Evolutionary conservation across 2,329 filamentous ascomycete genomes (phyloP).

Genomic region (Phialophora tarda): DNA sequence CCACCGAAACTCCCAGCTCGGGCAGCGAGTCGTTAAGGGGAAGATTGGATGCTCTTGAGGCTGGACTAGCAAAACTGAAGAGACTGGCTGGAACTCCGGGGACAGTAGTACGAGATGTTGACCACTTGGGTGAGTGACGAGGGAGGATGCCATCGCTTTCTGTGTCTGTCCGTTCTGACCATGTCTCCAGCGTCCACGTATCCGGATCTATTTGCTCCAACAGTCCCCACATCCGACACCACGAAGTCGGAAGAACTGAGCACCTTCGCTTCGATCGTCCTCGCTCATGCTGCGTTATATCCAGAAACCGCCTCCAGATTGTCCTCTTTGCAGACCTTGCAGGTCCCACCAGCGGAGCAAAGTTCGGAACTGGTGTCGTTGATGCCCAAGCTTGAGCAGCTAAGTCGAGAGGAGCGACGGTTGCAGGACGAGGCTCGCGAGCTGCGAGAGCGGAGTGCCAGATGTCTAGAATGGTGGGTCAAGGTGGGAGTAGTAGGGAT

Average conservation of each 20-base stretch:
- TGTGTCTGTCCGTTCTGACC: conserved; percentile 2
- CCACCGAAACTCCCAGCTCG: conserved; percentile 45
- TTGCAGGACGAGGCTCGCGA: conserved; percentile 50
- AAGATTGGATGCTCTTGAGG: conserved; percentile 48
- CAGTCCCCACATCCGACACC: conserved; percentile 19
- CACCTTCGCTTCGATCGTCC: conserved; percentile 45
- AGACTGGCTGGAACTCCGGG: conserved; percentile 42
- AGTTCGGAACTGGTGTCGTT: conserved; percentile 52
- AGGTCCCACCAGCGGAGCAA: conserved; percentile 50
- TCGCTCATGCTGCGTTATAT: conserved; percentile 54
- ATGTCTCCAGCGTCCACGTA: conserved; percentile 15
- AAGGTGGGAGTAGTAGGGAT: conserved; percentile 71
- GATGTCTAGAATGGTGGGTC: conserved; percentile 72
- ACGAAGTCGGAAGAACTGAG: conserved; percentile 39
- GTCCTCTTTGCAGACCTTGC: conserved; percentile 55
- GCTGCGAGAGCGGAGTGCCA: conserved; percentile 51
- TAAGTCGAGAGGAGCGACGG: conserved; percentile 46
- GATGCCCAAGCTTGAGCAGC: conserved; percentile 49
- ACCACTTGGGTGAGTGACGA: conserved; percentile 48
- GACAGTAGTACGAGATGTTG: conserved; percentile 48
- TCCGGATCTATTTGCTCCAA: conserved; percentile 28
- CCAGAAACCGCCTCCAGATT: conserved; percentile 56
- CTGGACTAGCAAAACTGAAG: conserved; percentile 47
- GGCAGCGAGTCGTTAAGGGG: conserved; percentile 49
- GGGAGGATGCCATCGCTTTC: background rate